Conservation (phyloP, 768 basidiomycete species). For the Kwoniella dejecticola region DNA sequence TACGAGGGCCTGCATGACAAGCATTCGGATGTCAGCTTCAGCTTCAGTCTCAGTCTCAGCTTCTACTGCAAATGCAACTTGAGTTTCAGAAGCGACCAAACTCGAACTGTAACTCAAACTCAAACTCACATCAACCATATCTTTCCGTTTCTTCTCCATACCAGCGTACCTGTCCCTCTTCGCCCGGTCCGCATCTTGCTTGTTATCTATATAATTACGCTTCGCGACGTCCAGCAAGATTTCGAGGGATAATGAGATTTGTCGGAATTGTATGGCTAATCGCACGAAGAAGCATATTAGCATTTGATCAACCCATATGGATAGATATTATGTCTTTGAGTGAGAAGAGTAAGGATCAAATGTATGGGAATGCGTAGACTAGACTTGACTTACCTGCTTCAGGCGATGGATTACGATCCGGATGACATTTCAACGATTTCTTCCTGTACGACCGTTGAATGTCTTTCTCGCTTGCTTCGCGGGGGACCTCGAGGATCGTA, state of each 20-base stretch:
- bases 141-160: slow-evolving; percentile 49
- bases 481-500: slow-evolving; percentile 29
- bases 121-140: slow-evolving; percentile 49
- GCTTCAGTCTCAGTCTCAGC: too few species aligned
- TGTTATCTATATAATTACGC: slow-evolving; percentile 44
- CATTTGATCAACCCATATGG: too few species aligned
- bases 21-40: too few species aligned
- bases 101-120: too few species aligned
- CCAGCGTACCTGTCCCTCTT: slow-evolving; percentile 48
- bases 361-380: too few species aligned
- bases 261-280: slow-evolving; percentile 44
- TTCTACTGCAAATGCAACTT: too few species aligned
- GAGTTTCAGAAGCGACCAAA: too few species aligned
- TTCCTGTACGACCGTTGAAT: slow-evolving; percentile 46
- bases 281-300: background rate
- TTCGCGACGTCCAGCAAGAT: slow-evolving; percentile 44
- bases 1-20: slow-evolving; percentile 34
- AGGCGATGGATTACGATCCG: slow-evolving; percentile 42
- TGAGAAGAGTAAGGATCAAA: too few species aligned
- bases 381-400: slow-evolving; percentile 29
- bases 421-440: slow-evolving; percentile 52
- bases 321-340: too few species aligned
- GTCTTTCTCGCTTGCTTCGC: slow-evolving; percentile 46
- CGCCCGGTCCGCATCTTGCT: slow-evolving; percentile 38
- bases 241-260: slow-evolving; percentile 45